Evolutionary conservation across 139 green algal species (phyloP).

Genomic region (Gonium pectorale): DNA sequence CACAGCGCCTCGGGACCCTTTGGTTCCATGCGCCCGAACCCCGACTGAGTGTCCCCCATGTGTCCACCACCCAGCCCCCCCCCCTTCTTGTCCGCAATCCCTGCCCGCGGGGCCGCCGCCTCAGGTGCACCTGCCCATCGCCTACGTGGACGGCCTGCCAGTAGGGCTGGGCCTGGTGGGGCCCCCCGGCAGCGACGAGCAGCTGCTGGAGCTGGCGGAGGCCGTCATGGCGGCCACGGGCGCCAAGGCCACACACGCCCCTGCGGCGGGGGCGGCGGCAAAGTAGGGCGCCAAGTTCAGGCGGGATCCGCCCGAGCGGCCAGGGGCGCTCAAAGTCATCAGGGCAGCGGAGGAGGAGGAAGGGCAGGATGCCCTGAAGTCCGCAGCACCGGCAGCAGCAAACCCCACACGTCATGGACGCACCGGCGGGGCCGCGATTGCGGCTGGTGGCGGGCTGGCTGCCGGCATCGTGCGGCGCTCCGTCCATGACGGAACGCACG

Average conservation of each 20-base stretch:
- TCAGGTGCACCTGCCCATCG: conserved; percentile 81
- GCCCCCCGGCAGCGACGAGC: conserved; percentile 80
- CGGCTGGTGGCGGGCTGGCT: not conserved
- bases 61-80: not conserved
- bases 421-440: not conserved
- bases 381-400: not conserved
- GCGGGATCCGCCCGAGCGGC: not conserved
- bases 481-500: too few relatives aligned
- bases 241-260: not conserved
- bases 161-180: conserved; percentile 88
- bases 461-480: too few relatives aligned
- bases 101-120: too few relatives aligned
- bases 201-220: conserved; percentile 73
- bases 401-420: not conserved
- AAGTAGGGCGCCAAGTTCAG: not conserved
- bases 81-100: not conserved
- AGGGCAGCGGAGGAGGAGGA: not conserved
- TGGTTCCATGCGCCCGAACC: not conserved
- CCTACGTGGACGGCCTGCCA: conserved; percentile 74
- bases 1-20: too few relatives aligned
- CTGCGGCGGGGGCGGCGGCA: not conserved
- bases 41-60: not conserved
- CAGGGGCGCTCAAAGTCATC: not conserved
- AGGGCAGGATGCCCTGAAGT: not conserved
- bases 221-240: not conserved